Conservation (phyloP, 2,329 filamentous ascomycete species). For the Trichophyton simii region DNA sequence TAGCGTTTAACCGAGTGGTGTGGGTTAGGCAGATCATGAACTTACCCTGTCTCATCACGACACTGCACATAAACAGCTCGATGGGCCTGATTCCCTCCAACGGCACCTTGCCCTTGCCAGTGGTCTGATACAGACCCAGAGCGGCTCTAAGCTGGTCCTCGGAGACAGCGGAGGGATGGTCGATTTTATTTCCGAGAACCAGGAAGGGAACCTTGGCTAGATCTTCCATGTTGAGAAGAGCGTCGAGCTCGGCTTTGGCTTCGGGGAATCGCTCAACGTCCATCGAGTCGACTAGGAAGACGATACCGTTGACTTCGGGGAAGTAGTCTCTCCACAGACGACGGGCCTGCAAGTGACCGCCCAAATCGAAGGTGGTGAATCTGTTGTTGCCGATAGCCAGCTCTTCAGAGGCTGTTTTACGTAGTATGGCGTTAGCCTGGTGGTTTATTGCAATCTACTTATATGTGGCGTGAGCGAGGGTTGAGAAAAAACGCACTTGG, state of each 20-base stretch:
- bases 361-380: conserved; percentile 89
- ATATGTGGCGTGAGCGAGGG: neutral
- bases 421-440: neutral
- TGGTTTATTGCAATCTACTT: neutral
- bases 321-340: conserved; percentile 96
- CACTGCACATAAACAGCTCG: conserved; percentile 98
- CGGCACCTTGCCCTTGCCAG: conserved; percentile 87
- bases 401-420: conserved; percentile 63
- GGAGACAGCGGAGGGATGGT: conserved; percentile 87
- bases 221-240: conserved; percentile 92
- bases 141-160: conserved; percentile 91
- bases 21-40: conserved; percentile 11
- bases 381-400: conserved; percentile 84
- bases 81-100: conserved; percentile 87
- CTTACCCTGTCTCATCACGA: conserved; percentile 89
- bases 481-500: conserved; percentile 54
- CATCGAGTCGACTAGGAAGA: conserved; percentile 96
- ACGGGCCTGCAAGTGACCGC: conserved; percentile 87
- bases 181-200: conserved; percentile 97
- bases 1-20: too few relatives aligned
- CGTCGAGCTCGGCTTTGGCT: conserved; percentile 93
- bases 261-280: conserved; percentile 90
- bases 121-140: conserved; percentile 89
- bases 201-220: conserved; percentile 91
- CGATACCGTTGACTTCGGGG: conserved; percentile 89